phyloP scores from a whole-genome alignment of 1,284 basidiomycete species.

The Pseudozyma tsukubaensis region DNA sequence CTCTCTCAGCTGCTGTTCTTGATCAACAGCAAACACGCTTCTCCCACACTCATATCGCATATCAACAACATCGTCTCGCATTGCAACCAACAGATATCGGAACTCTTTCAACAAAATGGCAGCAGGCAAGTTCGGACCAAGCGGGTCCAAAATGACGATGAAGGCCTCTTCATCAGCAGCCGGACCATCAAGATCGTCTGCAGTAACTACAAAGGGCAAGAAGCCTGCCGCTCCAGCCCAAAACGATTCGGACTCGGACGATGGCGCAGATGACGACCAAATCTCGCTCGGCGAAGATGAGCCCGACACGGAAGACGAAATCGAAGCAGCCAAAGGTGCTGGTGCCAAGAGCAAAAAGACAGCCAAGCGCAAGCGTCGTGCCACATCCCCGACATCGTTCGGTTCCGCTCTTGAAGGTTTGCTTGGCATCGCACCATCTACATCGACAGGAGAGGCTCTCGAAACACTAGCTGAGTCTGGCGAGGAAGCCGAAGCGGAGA shows the following conservation, averaged over 20 bases:
- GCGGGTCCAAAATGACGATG: conserved; percentile 53
- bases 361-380: conserved; percentile 62
- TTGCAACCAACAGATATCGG: background rate
- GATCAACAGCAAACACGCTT: no score
- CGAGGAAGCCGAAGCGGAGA: conserved; percentile 15
- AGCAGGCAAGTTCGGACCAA: conserved; percentile 25
- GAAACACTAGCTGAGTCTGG: conserved; percentile 18
- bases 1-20: no score
- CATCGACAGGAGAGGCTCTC: conserved; percentile 20
- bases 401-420: conserved; percentile 60
- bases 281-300: conserved; percentile 39
- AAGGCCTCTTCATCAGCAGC: conserved; percentile 19
- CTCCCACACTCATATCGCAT: no score
- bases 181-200: conserved; percentile 15
- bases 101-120: conserved; percentile 20
- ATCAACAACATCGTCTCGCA: background rate
- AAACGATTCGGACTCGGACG: conserved; percentile 22
- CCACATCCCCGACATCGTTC: conserved; percentile 62
- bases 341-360: conserved; percentile 61
- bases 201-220: conserved; percentile 17
- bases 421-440: conserved; percentile 43
- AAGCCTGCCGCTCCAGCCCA: conserved; percentile 12
- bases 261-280: conserved; percentile 29
- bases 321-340: conserved; percentile 51
- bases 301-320: conserved; percentile 59